phyloP scores from a whole-genome alignment of 345 rosid species.

The Moringa oleifera region DNA sequence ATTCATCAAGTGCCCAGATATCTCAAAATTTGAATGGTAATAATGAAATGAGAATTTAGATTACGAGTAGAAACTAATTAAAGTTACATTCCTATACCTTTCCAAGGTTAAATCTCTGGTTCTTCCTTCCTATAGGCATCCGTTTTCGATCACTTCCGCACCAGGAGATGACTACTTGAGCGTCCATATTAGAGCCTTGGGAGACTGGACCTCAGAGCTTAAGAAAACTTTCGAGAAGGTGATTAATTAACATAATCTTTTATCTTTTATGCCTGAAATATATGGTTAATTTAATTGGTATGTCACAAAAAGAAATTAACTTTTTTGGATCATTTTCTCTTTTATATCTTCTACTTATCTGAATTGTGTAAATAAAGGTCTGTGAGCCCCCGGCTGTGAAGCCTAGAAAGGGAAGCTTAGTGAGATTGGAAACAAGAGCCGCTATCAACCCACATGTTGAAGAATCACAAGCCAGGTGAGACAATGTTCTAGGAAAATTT shows the following conservation, averaged over 20 bases:
- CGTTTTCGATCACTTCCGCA: constrained; percentile 95
- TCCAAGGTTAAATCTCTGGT: neutral
- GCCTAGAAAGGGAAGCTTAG: constrained; percentile 40
- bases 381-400: constrained; percentile 49
- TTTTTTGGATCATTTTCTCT: too few species aligned
- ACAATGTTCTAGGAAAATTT: too few species aligned
- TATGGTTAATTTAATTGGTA: too few species aligned
- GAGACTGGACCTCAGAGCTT: constrained; percentile 92
- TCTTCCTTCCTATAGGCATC: constrained; percentile 56
- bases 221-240: constrained; percentile 66
- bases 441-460: constrained; percentile 30
- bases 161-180: constrained; percentile 84
- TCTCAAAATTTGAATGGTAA: constrained; percentile 83
- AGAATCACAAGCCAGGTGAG: constrained; percentile 51
- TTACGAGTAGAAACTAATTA: too few species aligned
- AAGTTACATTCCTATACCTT: too few species aligned
- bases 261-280: too few species aligned
- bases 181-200: constrained; percentile 82
- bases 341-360: neutral
- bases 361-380: constrained; percentile 34
- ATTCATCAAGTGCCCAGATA: constrained; percentile 80
- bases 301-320: too few species aligned
- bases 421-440: constrained; percentile 69
- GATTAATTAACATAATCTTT: neutral
- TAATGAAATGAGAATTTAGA: too few species aligned